phyloP scores from a whole-genome alignment of 768 basidiomycete genomes.

The Cystofilobasidium macerans region DNA sequence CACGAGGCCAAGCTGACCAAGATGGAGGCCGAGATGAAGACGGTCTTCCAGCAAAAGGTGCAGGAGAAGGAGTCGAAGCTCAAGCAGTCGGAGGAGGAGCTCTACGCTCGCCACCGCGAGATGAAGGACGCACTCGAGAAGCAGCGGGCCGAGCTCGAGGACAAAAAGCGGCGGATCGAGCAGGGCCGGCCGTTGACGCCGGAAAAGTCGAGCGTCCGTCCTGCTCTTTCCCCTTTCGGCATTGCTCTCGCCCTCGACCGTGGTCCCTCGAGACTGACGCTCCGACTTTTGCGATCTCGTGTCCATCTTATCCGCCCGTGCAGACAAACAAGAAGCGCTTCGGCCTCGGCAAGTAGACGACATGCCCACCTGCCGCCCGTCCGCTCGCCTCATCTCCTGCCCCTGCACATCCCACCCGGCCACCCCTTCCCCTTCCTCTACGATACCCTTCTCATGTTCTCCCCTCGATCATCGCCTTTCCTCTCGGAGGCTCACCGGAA shows the following conservation, averaged over 20 bases:
- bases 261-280: neutral
- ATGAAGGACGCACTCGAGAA: slow-evolving; percentile 99
- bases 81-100: slow-evolving; percentile 97
- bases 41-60: slow-evolving; percentile 99
- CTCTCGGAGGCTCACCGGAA: neutral
- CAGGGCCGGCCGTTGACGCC: slow-evolving; percentile 77
- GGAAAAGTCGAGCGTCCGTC: slow-evolving; percentile 24
- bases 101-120: slow-evolving; percentile 95
- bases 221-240: neutral
- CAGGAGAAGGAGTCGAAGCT: slow-evolving; percentile 98
- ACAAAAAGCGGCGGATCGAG: slow-evolving; percentile 62
- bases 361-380: neutral
- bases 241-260: neutral
- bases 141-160: slow-evolving; percentile 87
- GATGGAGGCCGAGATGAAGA: slow-evolving; percentile 98
- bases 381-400: neutral
- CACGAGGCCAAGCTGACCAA: slow-evolving; percentile 65
- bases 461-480: neutral
- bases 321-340: slow-evolving; percentile 38
- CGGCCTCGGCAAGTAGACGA: slow-evolving; percentile 37
- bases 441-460: neutral
- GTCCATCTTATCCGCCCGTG: neutral
- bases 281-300: neutral
- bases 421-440: neutral
- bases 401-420: neutral